Base-by-base conservation (phyloP, 2,329 filamentous ascomycete genomes). In the Onygenales sp. region DNA sequence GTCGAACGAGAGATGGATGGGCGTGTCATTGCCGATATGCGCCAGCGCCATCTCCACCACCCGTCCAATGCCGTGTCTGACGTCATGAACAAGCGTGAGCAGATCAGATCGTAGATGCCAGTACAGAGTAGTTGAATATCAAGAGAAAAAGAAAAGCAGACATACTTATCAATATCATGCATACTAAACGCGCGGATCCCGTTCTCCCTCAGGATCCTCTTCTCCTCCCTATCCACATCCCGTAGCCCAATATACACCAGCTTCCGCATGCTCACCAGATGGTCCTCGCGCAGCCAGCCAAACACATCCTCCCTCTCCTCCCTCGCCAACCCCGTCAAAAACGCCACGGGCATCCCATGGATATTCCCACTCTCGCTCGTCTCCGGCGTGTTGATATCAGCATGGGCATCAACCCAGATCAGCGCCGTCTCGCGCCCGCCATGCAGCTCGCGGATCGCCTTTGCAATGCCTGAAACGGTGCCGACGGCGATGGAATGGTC, bases 11-110 rank as follows among this genome's bases (percentile, higher is more conserved):
- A 98, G 81, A 71, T 98, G 93, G 66, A 98, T 96, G 42, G 93
- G 93, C 0, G 91, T 96, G 68, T 97, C 93, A 65, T 77, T 82
- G 62, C 93, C 93, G 60, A 97, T 95, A 76, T 96, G 91, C 34
- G 86, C 92, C 51, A 98, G 79, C n/a, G 92, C 92, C 92, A 96
- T 95, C 65, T 97, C 93, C 75, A 98, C 90, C 59, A 98, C 89
- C 59, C 86, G 86, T 52, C 93, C 93, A 64, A 98, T 98, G 46
- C 93, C 93, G 67, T 97, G 80, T 52, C 88, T 90, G 58, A 46
- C 13, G 7, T 33, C 34, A 49, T 40, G 5, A 36, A 39, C 39
- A 49, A 36, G 34, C 6, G 7, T 33, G 9, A 9, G 13, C 3
- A 37, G 9, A 37, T 13, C 13, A 37, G 34, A n/a, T 11, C 8